These are phyloP conservation scores for Phytophthora colocasiae DNA, from an alignment of 352 stramenopile genomes.

Conservation along the genomic window DNA sequence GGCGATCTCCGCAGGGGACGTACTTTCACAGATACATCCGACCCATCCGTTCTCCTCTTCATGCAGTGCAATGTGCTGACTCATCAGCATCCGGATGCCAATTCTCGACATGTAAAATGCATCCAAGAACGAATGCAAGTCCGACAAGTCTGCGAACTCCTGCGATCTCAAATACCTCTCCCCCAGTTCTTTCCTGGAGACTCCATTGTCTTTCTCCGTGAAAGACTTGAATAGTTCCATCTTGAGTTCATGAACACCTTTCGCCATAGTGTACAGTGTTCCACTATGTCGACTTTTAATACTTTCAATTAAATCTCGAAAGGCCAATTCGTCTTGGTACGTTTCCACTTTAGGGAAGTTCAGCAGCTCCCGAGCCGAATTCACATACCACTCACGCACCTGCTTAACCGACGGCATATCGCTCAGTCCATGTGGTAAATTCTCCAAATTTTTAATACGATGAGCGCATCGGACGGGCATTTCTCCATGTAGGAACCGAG, in stretches of 20 bases:
- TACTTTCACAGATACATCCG: slow-evolving; percentile 96
- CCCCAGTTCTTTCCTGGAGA: slow-evolving; percentile 58
- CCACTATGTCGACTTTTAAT: slow-evolving; percentile 98
- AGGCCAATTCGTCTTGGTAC: slow-evolving; percentile 90
- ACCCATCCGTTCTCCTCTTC: slow-evolving; percentile 90
- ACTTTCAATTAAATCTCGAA: slow-evolving; percentile 94
- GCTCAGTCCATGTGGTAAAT: slow-evolving; percentile 94
- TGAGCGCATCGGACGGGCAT: slow-evolving; percentile 98
- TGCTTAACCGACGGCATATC: slow-evolving; percentile 94
- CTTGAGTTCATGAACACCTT: slow-evolving; percentile 98
- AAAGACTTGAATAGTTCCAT: slow-evolving; percentile 85
- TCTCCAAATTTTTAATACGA: slow-evolving; percentile 95
- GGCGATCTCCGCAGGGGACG: slow-evolving; percentile 96
- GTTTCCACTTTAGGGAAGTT: slow-evolving; percentile 86
- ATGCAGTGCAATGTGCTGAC: slow-evolving; percentile 98
- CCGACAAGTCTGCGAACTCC: slow-evolving; percentile 91
- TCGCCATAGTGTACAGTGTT: slow-evolving; percentile 99
- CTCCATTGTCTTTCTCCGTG: slow-evolving; percentile 45
- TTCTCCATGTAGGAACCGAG: slow-evolving; percentile 98
- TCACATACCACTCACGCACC: slow-evolving; percentile 98
- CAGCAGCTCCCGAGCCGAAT: slow-evolving; percentile 96
- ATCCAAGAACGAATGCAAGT: slow-evolving; percentile 98
- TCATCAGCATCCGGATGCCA: slow-evolving; percentile 99
- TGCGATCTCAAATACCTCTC: slow-evolving; percentile 78
- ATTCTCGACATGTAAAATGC: slow-evolving; percentile 99